Evolutionary conservation across 2,329 filamentous ascomycete genomes (phyloP), one percentile per base, ranked within the genome.

Genomic region (Talaromyces sp.): DNA sequence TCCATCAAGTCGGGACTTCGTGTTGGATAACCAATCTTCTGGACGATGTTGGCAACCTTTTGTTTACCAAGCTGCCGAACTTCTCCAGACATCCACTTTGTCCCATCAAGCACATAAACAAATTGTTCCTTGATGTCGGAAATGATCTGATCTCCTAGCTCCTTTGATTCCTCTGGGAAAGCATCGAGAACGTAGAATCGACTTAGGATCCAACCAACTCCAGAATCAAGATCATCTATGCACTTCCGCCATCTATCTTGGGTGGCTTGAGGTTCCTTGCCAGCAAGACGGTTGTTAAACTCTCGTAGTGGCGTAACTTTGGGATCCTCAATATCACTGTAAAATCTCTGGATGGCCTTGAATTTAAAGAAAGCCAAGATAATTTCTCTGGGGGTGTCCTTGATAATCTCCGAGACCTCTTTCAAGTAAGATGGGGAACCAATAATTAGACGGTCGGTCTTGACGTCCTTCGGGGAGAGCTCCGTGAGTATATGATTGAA

Each of bases 111-210:
- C 66, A 85, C 89, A 64, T 85, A 83, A 3, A 85, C 83, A 70
- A 91, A 92, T 22, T 86, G 83, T 16, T 84, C 80, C 74, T 90
- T 90, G 73, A 92, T 89, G 68, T 90, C 87, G 10, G 84, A 84
- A n/a, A 91, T 85, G 69, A 93, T 87, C 62, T 87, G 83, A 65
- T 91, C 87, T 16, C 88, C 88, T 54, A 90, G 85, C 3, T 85
- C 77, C 72, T 90, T 90, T 0, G 88, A 87, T 22, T 86, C 84
- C 13, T 87, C 83, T 0, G 87, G 86, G 70, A 91, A 92, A 1
- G 88, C 84, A 58, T 86, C 86, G 67, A 91, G 85, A 1, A 91
- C 82, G 68, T 88, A 92, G 78, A 91, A 91, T 24, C 88, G 85
- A 71, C 87, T 89, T 16, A 90, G 77, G 58, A 90, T 88, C 88